A percentile compares a stretch with the other conserved stretches of the same genome.
phyloP scores from a whole-genome alignment of 2,329 filamentous ascomycete genomes.

The Neopestalotiopsis sp. region DNA sequence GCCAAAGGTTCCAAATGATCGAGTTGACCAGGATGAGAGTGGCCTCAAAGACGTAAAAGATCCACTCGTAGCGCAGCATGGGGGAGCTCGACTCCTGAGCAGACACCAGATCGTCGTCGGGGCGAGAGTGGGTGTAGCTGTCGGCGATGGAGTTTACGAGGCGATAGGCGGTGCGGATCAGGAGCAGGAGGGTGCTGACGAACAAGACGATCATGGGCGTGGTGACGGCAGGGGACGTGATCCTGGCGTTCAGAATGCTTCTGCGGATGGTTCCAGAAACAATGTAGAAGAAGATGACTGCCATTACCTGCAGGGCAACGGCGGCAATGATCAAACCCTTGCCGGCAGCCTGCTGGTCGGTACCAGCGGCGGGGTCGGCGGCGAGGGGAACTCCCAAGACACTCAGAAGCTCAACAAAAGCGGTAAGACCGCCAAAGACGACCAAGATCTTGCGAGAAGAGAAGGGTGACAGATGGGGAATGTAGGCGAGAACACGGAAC shows the following conservation, averaged over 20 bases:
- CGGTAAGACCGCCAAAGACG: conserved; percentile 49
- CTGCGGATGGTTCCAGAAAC: neutral
- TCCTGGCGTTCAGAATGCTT: neutral
- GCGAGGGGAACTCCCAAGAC: conserved; percentile 34
- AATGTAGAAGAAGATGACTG: neutral
- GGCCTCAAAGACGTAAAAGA: conserved; percentile 52
- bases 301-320: neutral
- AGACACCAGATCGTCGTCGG: conserved; percentile 33
- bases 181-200: conserved; percentile 42
- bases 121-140: conserved; percentile 33
- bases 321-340: neutral
- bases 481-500: conserved; percentile 63
- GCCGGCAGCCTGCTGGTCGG: neutral
- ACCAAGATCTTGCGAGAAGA: conserved; percentile 50
- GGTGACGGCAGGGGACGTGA: neutral
- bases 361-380: neutral
- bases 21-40: conserved; percentile 46
- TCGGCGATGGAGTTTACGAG: conserved; percentile 48
- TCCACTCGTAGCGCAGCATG: conserved; percentile 49
- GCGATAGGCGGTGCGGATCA: conserved; percentile 48
- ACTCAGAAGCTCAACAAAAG: conserved; percentile 42
- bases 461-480: conserved; percentile 62
- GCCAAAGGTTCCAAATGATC: conserved; percentile 42
- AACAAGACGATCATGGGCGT: conserved; percentile 36
- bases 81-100: conserved; percentile 36